These are phyloP conservation scores for Tulasnella sp. DNA, from an alignment of 768 basidiomycete genomes.

Conservation along the genomic window DNA sequence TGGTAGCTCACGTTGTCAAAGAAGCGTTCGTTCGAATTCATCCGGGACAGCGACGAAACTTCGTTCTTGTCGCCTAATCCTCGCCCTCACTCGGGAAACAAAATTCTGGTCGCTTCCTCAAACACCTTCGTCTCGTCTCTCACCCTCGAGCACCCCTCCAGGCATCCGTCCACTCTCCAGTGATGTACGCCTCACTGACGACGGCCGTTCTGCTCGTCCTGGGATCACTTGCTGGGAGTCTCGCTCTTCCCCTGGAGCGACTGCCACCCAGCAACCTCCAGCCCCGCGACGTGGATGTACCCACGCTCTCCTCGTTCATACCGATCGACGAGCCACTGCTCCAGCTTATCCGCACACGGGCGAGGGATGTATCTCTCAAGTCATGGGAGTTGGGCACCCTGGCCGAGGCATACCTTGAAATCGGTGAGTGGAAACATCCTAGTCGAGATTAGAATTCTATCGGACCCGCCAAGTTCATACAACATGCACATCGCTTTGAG, in stretches of 20 bases:
- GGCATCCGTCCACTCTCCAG: background rate
- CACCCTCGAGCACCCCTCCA: background rate
- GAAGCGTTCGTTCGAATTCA: background rate
- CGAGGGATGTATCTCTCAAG: conserved; percentile 11
- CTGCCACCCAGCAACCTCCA: background rate
- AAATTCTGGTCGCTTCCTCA: background rate
- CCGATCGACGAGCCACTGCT: conserved; percentile 13
- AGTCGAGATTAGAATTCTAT: background rate
- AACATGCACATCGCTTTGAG: background rate
- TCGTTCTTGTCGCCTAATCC: background rate
- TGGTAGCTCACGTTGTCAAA: background rate
- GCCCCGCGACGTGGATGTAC: conserved; percentile 12
- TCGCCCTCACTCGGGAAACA: background rate
- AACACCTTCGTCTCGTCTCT: background rate
- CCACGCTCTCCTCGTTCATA: conserved; percentile 23
- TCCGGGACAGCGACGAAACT: background rate
- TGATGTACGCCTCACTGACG: background rate
- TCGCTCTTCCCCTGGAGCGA: background rate
- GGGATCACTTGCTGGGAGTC: background rate
- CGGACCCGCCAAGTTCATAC: background rate
- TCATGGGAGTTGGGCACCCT: conserved; percentile 41
- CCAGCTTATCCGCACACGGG: conserved; percentile 1
- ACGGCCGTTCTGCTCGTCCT: background rate
- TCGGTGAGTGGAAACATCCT: conserved; percentile 37
- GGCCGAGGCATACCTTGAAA: conserved; percentile 41